phyloP scores from a whole-genome alignment of 305 asterid genomes.

The Plantago lanceolata region DNA sequence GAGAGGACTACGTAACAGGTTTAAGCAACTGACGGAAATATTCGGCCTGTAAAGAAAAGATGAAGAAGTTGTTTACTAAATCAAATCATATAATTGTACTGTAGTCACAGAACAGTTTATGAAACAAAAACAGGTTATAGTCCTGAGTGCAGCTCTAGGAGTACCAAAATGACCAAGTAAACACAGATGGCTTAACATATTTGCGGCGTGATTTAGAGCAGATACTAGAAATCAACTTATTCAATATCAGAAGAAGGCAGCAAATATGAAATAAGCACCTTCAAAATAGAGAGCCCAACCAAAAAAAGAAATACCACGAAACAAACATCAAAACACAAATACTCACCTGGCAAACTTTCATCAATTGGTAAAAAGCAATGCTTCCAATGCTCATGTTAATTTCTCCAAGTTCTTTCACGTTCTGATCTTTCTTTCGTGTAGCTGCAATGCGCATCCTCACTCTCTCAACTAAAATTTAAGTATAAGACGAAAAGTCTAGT shows the following conservation, averaged over 20 bases:
- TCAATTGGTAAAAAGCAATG: conserved; percentile 76
- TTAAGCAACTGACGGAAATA: conserved; percentile 93
- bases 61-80: conserved; percentile 18
- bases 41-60: conserved; percentile 62
- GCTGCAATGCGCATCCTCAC: conserved; percentile 65
- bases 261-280: neutral
- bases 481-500: conserved; percentile 1
- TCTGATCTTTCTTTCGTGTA: conserved; percentile 34
- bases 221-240: no score
- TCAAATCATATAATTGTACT: neutral
- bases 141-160: no score
- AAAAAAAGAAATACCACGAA: neutral
- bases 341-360: conserved; percentile 83
- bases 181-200: no score
- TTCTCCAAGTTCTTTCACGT: conserved; percentile 29
- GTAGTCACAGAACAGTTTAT: neutral
- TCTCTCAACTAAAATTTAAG: conserved; percentile 27
- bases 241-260: neutral
- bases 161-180: neutral
- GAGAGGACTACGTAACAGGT: conserved; percentile 79
- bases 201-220: no score
- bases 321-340: neutral
- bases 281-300: neutral
- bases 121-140: neutral
- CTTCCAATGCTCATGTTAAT: conserved; percentile 67